These are phyloP conservation scores for Mycena latifolia DNA, from an alignment of 768 basidiomycete species.

Conservation along the genomic window DNA sequence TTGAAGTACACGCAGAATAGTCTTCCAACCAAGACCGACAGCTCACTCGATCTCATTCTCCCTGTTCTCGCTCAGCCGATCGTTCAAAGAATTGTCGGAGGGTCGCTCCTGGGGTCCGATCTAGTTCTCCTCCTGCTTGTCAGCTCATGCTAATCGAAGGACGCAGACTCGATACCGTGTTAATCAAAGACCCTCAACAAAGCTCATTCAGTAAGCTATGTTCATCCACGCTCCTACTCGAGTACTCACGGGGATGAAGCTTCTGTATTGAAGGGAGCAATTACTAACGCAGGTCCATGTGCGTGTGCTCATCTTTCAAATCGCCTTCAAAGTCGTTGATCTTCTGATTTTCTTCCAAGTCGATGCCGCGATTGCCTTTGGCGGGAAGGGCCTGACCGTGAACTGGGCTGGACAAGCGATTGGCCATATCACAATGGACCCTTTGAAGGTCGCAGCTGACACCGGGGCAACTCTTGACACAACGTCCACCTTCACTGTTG, in stretches of 20 bases:
- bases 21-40: slow-evolving; percentile 72
- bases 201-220: slow-evolving; percentile 64
- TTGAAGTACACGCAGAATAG: slow-evolving; percentile 69
- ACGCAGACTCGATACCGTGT: slow-evolving; percentile 65
- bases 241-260: slow-evolving; percentile 44
- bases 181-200: slow-evolving; percentile 71
- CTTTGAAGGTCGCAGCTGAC: slow-evolving; percentile 70
- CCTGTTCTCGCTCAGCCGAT: slow-evolving; percentile 81
- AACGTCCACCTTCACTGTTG: slow-evolving; percentile 68
- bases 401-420: slow-evolving; percentile 69
- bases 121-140: slow-evolving; percentile 2
- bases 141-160: not conserved
- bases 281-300: slow-evolving; percentile 82
- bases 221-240: not conserved
- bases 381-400: slow-evolving; percentile 65
- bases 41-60: slow-evolving; percentile 71
- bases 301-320: slow-evolving; percentile 40
- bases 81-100: slow-evolving; percentile 77
- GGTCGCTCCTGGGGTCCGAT: slow-evolving; percentile 66
- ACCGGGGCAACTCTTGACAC: slow-evolving; percentile 71
- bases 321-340: slow-evolving; percentile 8
- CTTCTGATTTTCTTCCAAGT: slow-evolving; percentile 52
- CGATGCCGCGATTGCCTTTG: slow-evolving; percentile 77
- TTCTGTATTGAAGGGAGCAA: slow-evolving; percentile 68
- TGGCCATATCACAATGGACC: slow-evolving; percentile 71